Evolutionary conservation across 108 stramenopile genomes (phyloP), one percentile per base, ranked within the genome.

Genomic region (Stephanodiscus triporus): DNA sequence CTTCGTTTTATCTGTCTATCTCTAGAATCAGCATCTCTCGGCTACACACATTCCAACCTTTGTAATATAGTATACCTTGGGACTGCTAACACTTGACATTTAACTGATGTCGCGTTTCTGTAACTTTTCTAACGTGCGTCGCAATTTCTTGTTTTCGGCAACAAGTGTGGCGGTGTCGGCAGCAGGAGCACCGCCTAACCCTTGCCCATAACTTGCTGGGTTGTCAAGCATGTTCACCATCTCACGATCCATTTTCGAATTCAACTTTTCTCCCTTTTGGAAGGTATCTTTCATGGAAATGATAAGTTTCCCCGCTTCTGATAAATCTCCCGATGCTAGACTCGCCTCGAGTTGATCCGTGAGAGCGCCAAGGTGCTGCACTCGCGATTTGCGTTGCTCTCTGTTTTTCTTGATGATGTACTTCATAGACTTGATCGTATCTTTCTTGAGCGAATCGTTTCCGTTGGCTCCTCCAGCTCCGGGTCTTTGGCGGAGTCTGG

Each of bases 161-260:
- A 32, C 9, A 60, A 82, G 64, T 19, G 29, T 45, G 23, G 30
- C 58, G n/a, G 26, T 48, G 32, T 63, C 63, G 38, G 38, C 50
- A 45, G n/a, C n/a, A n/a, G 30, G 0, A 34, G 30, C 49, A 14
- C 29, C 7, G 19, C n/a, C n/a, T n/a, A n/a, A n/a, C n/a, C 19
- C 40, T 36, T 10, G 45, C 14, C 54, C 50, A 45, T 73, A 81
- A 14, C 34, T 43, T 66, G 81, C 62, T 8, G 70, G 38, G 48
- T 47, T 70, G 42, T 82, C 81, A 13, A 82, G 75, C 81, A 82
- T 82, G 70, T 68, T 76, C 55, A 82, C 74, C 73, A 82, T 75
- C 56, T 83, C 78, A 23, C 82, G 59, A 50, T 83, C 78, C 82
- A 79, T 83, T 60, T 68, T 78, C 20, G 78, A 79, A 26, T 83